Conservation (phyloP, 257 asterid species). For the Scutellaria galericulata region DNA sequence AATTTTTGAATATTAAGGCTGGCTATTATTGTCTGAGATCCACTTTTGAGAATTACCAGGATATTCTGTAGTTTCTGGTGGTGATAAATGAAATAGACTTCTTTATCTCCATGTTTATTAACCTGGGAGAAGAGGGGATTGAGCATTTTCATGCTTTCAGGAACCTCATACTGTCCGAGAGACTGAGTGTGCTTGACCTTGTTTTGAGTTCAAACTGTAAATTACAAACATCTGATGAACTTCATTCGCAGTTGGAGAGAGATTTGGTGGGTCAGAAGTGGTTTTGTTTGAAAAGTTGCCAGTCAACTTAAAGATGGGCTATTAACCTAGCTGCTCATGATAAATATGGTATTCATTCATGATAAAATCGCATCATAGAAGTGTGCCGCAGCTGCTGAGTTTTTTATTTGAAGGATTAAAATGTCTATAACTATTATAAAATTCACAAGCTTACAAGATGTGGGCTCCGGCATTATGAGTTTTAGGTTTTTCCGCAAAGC, state of each 20-base stretch:
- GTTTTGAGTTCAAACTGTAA: conserved; percentile 2
- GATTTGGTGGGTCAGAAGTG: conserved; percentile 1
- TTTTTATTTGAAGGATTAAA: neutral
- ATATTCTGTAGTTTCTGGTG: neutral
- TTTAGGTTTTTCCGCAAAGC: neutral
- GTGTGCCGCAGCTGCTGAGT: neutral
- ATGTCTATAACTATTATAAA: conserved; percentile 12
- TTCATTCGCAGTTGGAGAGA: conserved; percentile 10
- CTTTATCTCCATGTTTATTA: neutral
- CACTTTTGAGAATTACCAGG: conserved; percentile 2
- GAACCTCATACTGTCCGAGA: conserved; percentile 5
- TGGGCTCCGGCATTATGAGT: conserved; percentile 21
- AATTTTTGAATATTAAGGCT: neutral
- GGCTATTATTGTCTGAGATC: neutral
- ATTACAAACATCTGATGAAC: neutral
- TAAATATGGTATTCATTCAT: neutral
- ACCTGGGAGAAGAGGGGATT: neutral
- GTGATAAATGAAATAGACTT: neutral
- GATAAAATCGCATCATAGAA: neutral
- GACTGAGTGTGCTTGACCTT: conserved; percentile 11
- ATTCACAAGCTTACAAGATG: conserved; percentile 13
- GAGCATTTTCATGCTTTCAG: neutral
- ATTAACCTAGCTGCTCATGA: neutral
- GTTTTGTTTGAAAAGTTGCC: conserved; percentile 7
- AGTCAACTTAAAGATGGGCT: neutral